A percentile compares a stretch with the other conserved stretches of the same genome.
Evolutionary conservation across 106 monocot genomes (phyloP).

Genomic region (Iris macrosiphon): DNA sequence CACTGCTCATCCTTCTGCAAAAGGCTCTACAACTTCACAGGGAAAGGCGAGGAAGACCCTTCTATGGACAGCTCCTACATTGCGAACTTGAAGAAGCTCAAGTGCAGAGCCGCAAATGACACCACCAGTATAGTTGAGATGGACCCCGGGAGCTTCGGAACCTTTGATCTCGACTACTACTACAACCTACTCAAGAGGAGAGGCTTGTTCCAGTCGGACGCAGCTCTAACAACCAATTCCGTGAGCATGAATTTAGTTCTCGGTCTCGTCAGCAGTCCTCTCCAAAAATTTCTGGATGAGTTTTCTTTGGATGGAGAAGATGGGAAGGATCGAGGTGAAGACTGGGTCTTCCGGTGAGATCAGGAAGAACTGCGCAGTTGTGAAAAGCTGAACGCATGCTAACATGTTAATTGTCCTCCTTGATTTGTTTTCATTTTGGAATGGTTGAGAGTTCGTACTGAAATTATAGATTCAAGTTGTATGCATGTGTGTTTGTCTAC

Average conservation of each 20-base stretch:
- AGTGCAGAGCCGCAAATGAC: constrained; percentile 29
- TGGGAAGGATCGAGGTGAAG: constrained; percentile 35
- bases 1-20: constrained; percentile 34
- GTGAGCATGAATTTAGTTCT: constrained; percentile 10
- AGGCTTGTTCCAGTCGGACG: constrained; percentile 43
- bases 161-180: constrained; percentile 42
- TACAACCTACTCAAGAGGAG: constrained; percentile 25
- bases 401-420: too few species aligned
- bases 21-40: constrained; percentile 52
- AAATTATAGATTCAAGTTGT: too few species aligned
- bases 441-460: not conserved
- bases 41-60: constrained; percentile 35
- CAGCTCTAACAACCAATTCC: constrained; percentile 22
- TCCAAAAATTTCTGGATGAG: constrained; percentile 14
- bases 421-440: not conserved
- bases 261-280: not conserved
- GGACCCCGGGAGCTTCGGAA: constrained; percentile 45
- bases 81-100: constrained; percentile 24
- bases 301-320: constrained; percentile 45
- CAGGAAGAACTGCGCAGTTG: constrained; percentile 36
- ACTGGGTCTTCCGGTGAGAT: constrained; percentile 48
- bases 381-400: constrained; percentile 24
- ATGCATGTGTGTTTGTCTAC: too few species aligned
- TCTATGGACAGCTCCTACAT: constrained; percentile 33
- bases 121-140: constrained; percentile 36